Percentiles rank a stretch among this genome's conserved stretches.
These are phyloP conservation scores for Fusarium kyushuense DNA, from an alignment of 2,329 filamentous ascomycete genomes.

Conservation along the genomic window DNA sequence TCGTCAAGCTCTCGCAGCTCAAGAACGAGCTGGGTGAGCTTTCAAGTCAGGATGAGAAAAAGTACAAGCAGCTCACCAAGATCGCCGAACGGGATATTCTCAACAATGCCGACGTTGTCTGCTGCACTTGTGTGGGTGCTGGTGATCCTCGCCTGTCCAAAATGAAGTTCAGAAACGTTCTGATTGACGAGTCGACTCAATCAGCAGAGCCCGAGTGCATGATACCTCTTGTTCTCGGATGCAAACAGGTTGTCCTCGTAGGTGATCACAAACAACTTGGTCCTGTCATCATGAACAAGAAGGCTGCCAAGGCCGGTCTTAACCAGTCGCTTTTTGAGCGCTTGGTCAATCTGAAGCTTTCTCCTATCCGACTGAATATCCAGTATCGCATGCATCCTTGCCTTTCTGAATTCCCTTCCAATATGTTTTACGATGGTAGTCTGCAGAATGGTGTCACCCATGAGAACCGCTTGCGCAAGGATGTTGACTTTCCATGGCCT, in stretches of 20 bases:
- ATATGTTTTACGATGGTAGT: conserved; percentile 99
- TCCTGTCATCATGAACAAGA: conserved; percentile 99
- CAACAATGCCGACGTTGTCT: conserved; percentile 95
- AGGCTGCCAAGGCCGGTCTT: conserved; percentile 95
- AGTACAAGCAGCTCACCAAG: conserved; percentile 94
- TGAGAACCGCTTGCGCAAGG: conserved; percentile 86
- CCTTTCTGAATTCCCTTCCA: conserved; percentile 95
- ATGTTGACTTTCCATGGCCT: conserved; percentile 98
- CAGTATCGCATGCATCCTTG: conserved; percentile 99
- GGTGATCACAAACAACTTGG: conserved; percentile 98
- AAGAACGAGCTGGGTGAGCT: conserved; percentile 93
- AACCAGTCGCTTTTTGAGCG: conserved; percentile 99
- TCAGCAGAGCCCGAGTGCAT: conserved; percentile 98
- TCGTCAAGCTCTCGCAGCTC: conserved; percentile 91
- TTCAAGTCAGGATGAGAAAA: conserved; percentile 97
- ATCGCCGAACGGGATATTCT: conserved; percentile 95
- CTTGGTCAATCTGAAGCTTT: conserved; percentile 88
- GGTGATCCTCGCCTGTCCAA: conserved; percentile 95
- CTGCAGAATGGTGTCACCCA: conserved; percentile 96
- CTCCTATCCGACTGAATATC: conserved; percentile 92
- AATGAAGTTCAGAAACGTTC: conserved; percentile 97
- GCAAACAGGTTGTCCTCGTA: conserved; percentile 98
- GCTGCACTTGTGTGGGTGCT: conserved; percentile 97
- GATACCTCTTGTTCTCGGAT: conserved; percentile 96
- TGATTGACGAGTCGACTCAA: conserved; percentile 98